A percentile compares a stretch with the other conserved stretches of the same genome.
Conservation (phyloP, 2,329 filamentous ascomycete species). For the Hirsutella minnesotensis region DNA sequence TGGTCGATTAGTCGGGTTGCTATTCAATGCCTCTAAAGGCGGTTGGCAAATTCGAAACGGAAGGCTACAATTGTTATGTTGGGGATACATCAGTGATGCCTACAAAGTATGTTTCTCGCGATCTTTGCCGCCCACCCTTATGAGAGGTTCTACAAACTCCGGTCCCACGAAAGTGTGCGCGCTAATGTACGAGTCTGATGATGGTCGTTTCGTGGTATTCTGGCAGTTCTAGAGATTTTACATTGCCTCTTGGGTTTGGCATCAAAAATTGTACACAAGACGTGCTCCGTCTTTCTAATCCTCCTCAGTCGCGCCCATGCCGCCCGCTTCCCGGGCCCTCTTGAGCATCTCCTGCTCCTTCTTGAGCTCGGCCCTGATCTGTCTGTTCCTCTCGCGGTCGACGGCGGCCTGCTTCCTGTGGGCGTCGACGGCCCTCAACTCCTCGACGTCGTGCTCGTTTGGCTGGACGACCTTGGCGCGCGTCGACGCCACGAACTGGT, state of each 20-base stretch:
- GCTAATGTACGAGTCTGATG: no score
- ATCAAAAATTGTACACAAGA: not conserved
- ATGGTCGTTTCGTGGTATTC: not conserved
- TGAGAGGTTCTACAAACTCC: no score
- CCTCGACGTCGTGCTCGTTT: constrained; percentile 45
- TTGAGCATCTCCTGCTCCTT: constrained; percentile 44
- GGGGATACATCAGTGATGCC: no score
- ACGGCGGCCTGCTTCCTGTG: constrained; percentile 34
- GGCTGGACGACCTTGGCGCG: constrained; percentile 45
- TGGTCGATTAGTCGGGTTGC: no score
- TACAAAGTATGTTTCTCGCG: no score
- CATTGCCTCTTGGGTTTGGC: not conserved
- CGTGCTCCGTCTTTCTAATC: constrained; percentile 7
- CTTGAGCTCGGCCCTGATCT: constrained; percentile 43
- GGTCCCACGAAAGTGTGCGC: no score
- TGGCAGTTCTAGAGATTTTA: not conserved
- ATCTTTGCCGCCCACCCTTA: no score
- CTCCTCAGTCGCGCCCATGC: constrained; percentile 21
- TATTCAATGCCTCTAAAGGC: no score
- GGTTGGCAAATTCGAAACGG: no score
- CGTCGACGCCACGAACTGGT: constrained; percentile 49
- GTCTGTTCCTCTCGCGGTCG: constrained; percentile 42
- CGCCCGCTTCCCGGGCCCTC: constrained; percentile 26
- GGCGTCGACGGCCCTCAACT: constrained; percentile 46
- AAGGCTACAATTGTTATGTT: no score